A percentile compares a stretch with the other conserved stretches of the same genome.
Conservation (phyloP, 1,284 basidiomycete genomes). For the Chalciporus sp. region DNA sequence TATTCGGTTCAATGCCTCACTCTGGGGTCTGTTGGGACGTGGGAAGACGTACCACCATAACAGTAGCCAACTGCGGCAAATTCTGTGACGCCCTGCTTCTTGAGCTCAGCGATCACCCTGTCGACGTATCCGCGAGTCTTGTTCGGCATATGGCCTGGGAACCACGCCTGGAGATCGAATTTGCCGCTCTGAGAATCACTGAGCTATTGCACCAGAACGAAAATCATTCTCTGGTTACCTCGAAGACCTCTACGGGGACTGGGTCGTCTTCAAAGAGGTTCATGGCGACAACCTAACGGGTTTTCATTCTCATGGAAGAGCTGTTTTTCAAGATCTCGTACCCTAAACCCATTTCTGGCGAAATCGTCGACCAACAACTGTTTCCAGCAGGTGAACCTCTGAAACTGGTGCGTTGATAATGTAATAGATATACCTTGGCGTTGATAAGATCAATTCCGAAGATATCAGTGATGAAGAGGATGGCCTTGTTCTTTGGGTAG, state of each 20-base stretch:
- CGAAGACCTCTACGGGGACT: slow-evolving; percentile 27
- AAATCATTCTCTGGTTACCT: background rate
- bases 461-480: slow-evolving; percentile 59
- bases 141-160: slow-evolving; percentile 46
- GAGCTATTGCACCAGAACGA: background rate
- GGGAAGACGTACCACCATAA: slow-evolving; percentile 55
- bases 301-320: background rate
- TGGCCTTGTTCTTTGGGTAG: slow-evolving; percentile 54
- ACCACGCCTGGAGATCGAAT: slow-evolving; percentile 54
- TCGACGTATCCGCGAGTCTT: slow-evolving; percentile 56
- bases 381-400: background rate
- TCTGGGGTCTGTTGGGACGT: background rate
- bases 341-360: slow-evolving; percentile 51
- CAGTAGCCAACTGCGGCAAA: slow-evolving; percentile 72
- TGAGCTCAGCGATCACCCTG: slow-evolving; percentile 58
- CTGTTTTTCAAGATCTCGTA: slow-evolving; percentile 30
- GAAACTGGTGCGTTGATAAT: background rate
- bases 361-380: slow-evolving; percentile 50
- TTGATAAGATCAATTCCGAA: slow-evolving; percentile 65
- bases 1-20: background rate
- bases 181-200: background rate
- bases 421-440: slow-evolving; percentile 30
- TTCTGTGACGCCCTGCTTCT: slow-evolving; percentile 55
- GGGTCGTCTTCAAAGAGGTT: slow-evolving; percentile 42
- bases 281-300: background rate